A percentile compares a stretch with the other conserved stretches of the same genome.
Evolutionary conservation across 306 rosid genomes (phyloP).

Genomic region (Cicer judaicum): DNA sequence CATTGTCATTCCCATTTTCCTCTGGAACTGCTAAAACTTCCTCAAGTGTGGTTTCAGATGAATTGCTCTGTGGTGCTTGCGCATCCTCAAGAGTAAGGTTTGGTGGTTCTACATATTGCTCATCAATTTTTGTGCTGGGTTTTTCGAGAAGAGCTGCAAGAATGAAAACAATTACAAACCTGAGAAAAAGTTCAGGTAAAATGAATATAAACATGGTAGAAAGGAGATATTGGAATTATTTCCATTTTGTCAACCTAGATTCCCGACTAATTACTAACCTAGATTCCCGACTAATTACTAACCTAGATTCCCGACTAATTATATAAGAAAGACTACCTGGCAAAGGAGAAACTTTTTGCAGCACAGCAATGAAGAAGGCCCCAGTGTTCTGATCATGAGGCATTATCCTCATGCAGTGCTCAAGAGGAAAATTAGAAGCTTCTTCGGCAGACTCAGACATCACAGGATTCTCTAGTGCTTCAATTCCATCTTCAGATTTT

Average conservation of each 20-base stretch:
- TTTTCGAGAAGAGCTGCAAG: constrained; percentile 60
- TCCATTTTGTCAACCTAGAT: not conserved
- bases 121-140: constrained; percentile 41
- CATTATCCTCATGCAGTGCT: constrained; percentile 84
- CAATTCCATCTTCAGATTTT: constrained; percentile 53
- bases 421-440: constrained; percentile 75
- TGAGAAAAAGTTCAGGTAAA: constrained; percentile 32
- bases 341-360: constrained; percentile 75
- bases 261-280: not conserved
- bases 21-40: constrained; percentile 56
- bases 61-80: constrained; percentile 45
- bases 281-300: too few relatives aligned
- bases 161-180: constrained; percentile 34
- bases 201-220: not conserved
- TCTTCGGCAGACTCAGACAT: constrained; percentile 56
- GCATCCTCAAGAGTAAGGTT: constrained; percentile 52
- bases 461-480: constrained; percentile 47
- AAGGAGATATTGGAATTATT: constrained; percentile 21
- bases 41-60: constrained; percentile 53
- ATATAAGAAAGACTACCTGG: constrained; percentile 62
- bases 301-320: too few relatives aligned
- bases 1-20: constrained; percentile 55
- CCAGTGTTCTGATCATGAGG: constrained; percentile 99
- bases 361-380: constrained; percentile 94
- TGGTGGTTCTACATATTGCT: constrained; percentile 39